Conservation (phyloP, 305 asterid genomes). For the Fraxinus ornus region DNA sequence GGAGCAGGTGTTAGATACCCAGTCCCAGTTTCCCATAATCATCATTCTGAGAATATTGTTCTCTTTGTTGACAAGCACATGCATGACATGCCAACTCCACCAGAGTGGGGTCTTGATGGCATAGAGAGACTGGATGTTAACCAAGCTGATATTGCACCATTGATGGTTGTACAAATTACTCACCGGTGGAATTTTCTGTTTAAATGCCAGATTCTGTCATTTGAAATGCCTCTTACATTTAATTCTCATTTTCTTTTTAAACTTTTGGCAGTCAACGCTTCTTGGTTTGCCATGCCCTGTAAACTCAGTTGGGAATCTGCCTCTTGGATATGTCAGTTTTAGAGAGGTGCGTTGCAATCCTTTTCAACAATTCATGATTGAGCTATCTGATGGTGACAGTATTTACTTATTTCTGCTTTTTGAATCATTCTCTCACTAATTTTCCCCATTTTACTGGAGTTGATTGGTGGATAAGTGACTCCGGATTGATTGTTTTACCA, state of each 20-base stretch:
- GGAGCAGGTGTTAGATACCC: conserved; percentile 86
- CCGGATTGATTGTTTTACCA: conserved; percentile 31
- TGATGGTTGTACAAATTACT: conserved; percentile 68
- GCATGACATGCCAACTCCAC: conserved; percentile 82
- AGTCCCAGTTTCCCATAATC: conserved; percentile 37
- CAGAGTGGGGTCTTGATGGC: conserved; percentile 90
- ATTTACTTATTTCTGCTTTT: conserved; percentile 17
- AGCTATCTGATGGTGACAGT: conserved; percentile 14
- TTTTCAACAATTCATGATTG: conserved; percentile 8
- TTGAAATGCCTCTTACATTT: conserved; percentile 4
- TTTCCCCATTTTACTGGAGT: conserved; percentile 14
- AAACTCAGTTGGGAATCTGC: conserved; percentile 91
- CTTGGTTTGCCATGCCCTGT: conserved; percentile 92
- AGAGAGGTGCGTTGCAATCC: conserved; percentile 54
- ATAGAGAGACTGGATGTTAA: conserved; percentile 89
- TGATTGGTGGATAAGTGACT: conserved; percentile 20
- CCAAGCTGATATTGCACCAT: conserved; percentile 98
- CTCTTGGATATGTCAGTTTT: conserved; percentile 70
- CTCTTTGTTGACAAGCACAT: conserved; percentile 85
- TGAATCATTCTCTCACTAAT: conserved; percentile 13
- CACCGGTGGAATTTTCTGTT: conserved; percentile 20
- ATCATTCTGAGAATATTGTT: conserved; percentile 43
- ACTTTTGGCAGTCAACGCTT: conserved; percentile 80
- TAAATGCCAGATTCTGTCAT: conserved; percentile 17
- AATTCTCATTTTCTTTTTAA: conserved; percentile 30